A percentile compares a stretch with the other conserved stretches of the same genome.
phyloP scores from a whole-genome alignment of 345 rosid species.

The Eutrema heterophyllum region DNA sequence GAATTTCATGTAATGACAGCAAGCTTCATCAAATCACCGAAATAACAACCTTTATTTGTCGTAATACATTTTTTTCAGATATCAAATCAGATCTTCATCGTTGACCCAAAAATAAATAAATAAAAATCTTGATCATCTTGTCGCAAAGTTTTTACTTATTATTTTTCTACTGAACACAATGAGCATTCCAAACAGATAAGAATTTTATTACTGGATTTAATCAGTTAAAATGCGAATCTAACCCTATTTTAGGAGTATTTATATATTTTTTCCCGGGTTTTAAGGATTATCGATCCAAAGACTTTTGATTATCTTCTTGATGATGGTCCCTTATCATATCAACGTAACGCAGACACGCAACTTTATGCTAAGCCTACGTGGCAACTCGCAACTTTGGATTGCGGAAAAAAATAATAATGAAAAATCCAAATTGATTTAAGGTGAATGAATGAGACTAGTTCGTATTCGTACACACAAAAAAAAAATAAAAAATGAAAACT shows the following conservation, averaged over 20 bases:
- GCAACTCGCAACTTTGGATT: background rate
- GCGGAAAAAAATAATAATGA: background rate
- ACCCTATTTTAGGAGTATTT: constrained; percentile 2
- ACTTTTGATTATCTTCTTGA: background rate
- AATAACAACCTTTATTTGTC: background rate
- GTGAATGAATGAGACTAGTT: background rate
- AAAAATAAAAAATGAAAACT: constrained; percentile 7
- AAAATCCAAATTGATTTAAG: background rate
- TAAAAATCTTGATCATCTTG: background rate
- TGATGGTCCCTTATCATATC: background rate
- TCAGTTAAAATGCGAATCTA: background rate
- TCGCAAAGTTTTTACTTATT: background rate
- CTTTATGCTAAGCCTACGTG: constrained; percentile 28
- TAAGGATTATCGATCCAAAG: background rate
- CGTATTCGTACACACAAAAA: background rate
- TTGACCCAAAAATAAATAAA: too few relatives aligned
- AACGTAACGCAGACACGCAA: constrained; percentile 27
- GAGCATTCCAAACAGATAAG: background rate
- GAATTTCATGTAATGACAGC: background rate
- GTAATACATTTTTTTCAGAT: background rate
- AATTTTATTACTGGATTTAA: background rate
- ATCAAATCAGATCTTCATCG: background rate
- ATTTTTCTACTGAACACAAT: background rate
- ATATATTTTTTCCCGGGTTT: background rate
- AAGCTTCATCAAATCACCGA: background rate